Evolutionary conservation across 345 rosid genomes (phyloP), one percentile per base, ranked within the genome.

Genomic region (Rhizophora apiculata): DNA sequence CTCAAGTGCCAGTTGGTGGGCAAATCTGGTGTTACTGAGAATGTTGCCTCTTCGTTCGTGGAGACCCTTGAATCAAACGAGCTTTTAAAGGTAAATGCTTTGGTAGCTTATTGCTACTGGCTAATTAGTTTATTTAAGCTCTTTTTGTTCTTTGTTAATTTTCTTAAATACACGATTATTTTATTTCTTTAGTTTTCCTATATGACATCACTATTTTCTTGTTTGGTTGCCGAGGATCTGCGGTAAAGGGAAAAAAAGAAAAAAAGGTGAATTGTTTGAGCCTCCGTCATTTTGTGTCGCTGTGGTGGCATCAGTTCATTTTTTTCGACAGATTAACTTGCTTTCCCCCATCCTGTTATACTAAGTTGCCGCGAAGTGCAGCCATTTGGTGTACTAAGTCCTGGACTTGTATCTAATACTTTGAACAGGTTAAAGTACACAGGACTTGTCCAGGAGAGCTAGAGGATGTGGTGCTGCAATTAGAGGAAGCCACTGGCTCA

Each of bases 41-140:
- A 83, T 32, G 88, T 91, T 5, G 83, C 79, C 1, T 67, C 81
- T 68, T 86, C 97, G 5, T 91, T 91, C 78, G 55, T 83, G 1
- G 96, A 89, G 80, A 87, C 87, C 49, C 87, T 91, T 52, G 97
- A 89, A 80, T 84, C 89, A 77, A 87, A 87, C 68, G 97, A 91
- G 79, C 88, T 91, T 53, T 79, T 91, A 37, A 91, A 91, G 97
- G 97, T 88, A 71, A 30, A 6, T 31, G 6, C 65, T 22, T 20
- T 26, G 20, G 36, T 37, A 1, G 15, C 43, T 0, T 30, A 3
- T 3, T 49, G 37, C 2, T 43, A n/a, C 51, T 30, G 10, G 37
- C 22, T 20, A 8, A 13, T 56, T 37, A 29, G 53, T 51, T 4
- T 53, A 10, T 53, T 30, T 26, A 24, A 4, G 6, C 63, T 32